Conservation (phyloP, 805 yeast genomes). For the Ogataea minuta region DNA sequence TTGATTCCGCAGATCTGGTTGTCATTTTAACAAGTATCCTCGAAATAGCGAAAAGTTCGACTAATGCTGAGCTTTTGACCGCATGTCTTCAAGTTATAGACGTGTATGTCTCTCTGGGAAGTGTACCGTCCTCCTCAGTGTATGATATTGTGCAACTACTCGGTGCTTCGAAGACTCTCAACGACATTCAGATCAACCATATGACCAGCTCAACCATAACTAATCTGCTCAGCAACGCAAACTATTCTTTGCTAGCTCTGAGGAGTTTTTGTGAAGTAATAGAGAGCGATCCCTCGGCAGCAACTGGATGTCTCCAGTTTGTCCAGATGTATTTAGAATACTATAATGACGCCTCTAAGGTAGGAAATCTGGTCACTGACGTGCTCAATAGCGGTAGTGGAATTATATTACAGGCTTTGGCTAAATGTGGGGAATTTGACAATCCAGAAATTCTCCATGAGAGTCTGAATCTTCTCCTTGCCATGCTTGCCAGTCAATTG, state of each 20-base stretch:
- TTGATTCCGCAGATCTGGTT: conserved; percentile 16
- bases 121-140: conserved; percentile 16
- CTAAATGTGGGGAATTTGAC: not conserved
- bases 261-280: conserved; percentile 21
- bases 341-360: conserved; percentile 7
- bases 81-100: conserved; percentile 18
- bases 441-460: not conserved
- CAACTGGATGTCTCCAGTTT: conserved; percentile 23
- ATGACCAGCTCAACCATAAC: conserved; percentile 9
- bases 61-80: conserved; percentile 13
- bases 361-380: conserved; percentile 16
- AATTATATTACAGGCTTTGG: conserved; percentile 13
- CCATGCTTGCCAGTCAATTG: not conserved
- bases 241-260: conserved; percentile 14
- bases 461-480: not conserved
- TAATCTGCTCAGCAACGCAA: conserved; percentile 16
- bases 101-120: conserved; percentile 15
- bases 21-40: conserved; percentile 12
- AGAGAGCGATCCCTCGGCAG: conserved; percentile 11
- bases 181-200: conserved; percentile 9
- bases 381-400: conserved; percentile 20
- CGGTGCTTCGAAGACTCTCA: conserved; percentile 16
- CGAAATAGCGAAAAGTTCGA: conserved; percentile 14
- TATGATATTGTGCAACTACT: conserved; percentile 14
- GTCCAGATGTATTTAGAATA: conserved; percentile 16